These are phyloP conservation scores for Scenedesmus sp. DNA, from an alignment of 163 green algal genomes.

Conservation along the genomic window DNA sequence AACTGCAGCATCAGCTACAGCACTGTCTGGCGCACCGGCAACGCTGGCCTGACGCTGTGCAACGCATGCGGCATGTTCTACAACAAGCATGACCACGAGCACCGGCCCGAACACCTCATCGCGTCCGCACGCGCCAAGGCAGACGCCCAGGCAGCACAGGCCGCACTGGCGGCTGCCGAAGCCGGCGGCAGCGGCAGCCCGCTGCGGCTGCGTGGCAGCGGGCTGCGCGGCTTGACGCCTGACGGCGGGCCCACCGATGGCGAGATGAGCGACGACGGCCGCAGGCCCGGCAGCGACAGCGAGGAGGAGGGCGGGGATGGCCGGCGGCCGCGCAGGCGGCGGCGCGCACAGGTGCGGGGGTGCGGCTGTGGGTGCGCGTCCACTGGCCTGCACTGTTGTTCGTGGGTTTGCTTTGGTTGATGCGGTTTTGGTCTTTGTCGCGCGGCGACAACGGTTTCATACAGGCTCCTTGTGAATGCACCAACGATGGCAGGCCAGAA, in stretches of 20 bases:
- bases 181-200: neutral
- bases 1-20: slow-evolving; percentile 42
- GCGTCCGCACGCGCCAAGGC: slow-evolving; percentile 31
- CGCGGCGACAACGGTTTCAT: no score
- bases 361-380: neutral
- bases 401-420: no score
- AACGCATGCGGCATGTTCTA: slow-evolving; percentile 52
- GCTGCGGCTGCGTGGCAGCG: neutral
- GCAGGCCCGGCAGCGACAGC: neutral
- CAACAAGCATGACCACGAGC: slow-evolving; percentile 50
- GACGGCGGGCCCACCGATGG: neutral
- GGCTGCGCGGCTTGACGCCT: neutral
- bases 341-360: slow-evolving; percentile 20
- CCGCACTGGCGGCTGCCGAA: neutral
- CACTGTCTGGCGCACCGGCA: slow-evolving; percentile 42
- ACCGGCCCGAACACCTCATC: slow-evolving; percentile 46
- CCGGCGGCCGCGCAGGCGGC: neutral
- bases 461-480: no score
- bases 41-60: slow-evolving; percentile 39
- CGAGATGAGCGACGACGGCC: slow-evolving; percentile 30
- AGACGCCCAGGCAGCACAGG: slow-evolving; percentile 18
- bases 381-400: no score
- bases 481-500: no score
- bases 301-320: slow-evolving; percentile 10
- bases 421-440: no score